Percentiles rank a stretch among this genome's conserved stretches.
Conservation (phyloP, 176 grass and related monocot species). For the Phyllostachys edulis region DNA sequence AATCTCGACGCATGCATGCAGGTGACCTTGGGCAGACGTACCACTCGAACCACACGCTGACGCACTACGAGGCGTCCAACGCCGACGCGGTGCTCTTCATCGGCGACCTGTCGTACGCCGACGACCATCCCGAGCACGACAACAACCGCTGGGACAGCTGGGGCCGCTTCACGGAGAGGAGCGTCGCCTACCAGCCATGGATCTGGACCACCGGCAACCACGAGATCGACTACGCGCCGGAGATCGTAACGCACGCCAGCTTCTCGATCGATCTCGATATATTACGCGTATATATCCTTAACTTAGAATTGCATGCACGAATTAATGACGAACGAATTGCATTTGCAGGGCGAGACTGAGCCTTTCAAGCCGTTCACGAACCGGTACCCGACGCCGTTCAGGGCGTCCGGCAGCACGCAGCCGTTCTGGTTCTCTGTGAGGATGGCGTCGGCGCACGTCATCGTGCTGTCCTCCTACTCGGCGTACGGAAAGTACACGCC, state of each 20-base stretch:
- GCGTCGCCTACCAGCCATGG: conserved; percentile 64
- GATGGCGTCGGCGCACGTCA: conserved; percentile 51
- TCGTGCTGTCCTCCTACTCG: conserved; percentile 55
- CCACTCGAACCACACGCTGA: conserved; percentile 62
- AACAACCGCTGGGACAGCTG: conserved; percentile 73
- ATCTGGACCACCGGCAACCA: conserved; percentile 75
- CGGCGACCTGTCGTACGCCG: conserved; percentile 71
- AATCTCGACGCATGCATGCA: background rate
- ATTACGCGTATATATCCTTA: no score
- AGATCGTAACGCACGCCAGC: conserved; percentile 36
- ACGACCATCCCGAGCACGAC: conserved; percentile 54
- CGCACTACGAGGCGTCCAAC: conserved; percentile 49
- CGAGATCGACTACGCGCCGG: conserved; percentile 59
- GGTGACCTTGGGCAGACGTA: conserved; percentile 72
- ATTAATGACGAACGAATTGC: background rate
- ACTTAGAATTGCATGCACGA: no score
- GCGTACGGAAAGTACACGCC: conserved; percentile 73
- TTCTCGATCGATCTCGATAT: no score
- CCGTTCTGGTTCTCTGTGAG: conserved; percentile 53
- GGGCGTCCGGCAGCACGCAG: conserved; percentile 37
- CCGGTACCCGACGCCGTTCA: conserved; percentile 49
- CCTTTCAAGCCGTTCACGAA: conserved; percentile 55
- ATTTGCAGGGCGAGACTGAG: conserved; percentile 47
- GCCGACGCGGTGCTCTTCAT: conserved; percentile 50
- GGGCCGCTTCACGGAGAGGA: conserved; percentile 62